Evolutionary conservation across 495 filamentous ascomycete species (phyloP), one percentile per base, ranked within the genome.

Genomic region (Cladorrhinum samala): DNA sequence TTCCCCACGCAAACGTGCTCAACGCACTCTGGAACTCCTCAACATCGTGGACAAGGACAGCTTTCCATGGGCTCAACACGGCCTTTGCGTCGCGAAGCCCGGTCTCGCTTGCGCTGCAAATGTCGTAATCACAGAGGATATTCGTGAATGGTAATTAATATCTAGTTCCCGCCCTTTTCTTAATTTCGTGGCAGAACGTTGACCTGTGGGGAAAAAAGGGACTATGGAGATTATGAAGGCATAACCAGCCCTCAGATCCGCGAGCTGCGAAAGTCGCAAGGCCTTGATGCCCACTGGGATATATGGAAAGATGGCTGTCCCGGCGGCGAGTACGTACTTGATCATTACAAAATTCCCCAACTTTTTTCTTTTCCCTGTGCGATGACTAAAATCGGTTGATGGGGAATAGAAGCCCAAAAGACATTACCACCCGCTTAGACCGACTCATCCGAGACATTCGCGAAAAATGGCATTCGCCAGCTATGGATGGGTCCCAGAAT

Each of bases 141-240:
- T 96, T 23, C 78, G 86, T 11, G 92, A 98, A 65, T 98, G 92
- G 45, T 41, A 18, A 41, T n/a, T 41, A 4, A 5, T 41, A 14
- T 18, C 8, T 41, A 5, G 7, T 41, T 14, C 4, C 6, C 39
- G 17, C 13, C 5, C 6, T 17, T 18, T 8, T 6, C 7, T n/a
- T 6, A 18, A 41, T 5, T 18, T 41, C 7, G n/a, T 41, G 39
- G 5, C 39, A 18, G 39, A 37, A 6, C 14, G 30, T 37, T 37
- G 6, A 6, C 7, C 30, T 37, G 30, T 7, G 7, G 30, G 30
- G 14, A 3, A 14, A 18, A 41, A 3, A 41, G 39, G 92, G 89
- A 95, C 70, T 98, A 98, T 60, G 93, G 93, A 9, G 82, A 87
- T 56, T 98, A 97, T 65, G 93, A 98, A 66, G 93, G 93, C 2